These are phyloP conservation scores for Mycena rosella DNA, from an alignment of 768 basidiomycete genomes.

Conservation along the genomic window DNA sequence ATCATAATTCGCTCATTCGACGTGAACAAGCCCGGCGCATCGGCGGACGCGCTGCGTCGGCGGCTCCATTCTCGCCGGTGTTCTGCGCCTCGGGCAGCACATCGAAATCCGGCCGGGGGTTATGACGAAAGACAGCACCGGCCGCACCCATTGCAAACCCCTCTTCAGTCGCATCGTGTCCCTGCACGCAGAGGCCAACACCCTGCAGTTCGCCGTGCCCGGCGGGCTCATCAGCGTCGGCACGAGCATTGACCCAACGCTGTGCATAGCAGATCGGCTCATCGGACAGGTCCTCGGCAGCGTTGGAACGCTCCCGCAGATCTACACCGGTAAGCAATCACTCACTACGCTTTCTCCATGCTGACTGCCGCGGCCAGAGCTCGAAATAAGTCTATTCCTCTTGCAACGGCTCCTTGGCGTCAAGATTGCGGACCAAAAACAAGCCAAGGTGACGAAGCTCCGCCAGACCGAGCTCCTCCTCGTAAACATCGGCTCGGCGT, in stretches of 20 bases:
- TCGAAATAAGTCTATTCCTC: conserved; percentile 94
- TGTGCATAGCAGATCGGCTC: conserved; percentile 96
- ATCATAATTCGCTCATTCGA: conserved; percentile 99
- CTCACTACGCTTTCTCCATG: too few relatives aligned
- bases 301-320: conserved; percentile 94
- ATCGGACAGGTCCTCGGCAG: conserved; percentile 97
- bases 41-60: conserved; percentile 98
- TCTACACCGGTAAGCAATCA: conserved; percentile 80
- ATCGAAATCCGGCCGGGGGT: conserved; percentile 98
- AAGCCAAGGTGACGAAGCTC: conserved; percentile 94
- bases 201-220: conserved; percentile 94
- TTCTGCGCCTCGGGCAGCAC: conserved; percentile 90
- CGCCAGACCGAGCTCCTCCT: conserved; percentile 92
- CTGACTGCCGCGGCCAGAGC: too few relatives aligned
- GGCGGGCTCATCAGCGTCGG: conserved; percentile 99
- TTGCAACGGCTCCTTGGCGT: conserved; percentile 96
- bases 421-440: conserved; percentile 98
- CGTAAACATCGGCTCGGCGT: conserved; percentile 99
- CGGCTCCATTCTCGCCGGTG: conserved; percentile 94
- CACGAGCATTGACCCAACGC: conserved; percentile 94
- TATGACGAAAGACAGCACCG: conserved; percentile 93
- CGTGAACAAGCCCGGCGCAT: conserved; percentile 98
- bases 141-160: conserved; percentile 93
- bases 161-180: conserved; percentile 94
- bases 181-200: conserved; percentile 94